Percentiles rank a stretch among this genome's conserved stretches.
phyloP scores from a whole-genome alignment of 2,329 filamentous ascomycete species.

The Phyllosticta citribraziliensis region DNA sequence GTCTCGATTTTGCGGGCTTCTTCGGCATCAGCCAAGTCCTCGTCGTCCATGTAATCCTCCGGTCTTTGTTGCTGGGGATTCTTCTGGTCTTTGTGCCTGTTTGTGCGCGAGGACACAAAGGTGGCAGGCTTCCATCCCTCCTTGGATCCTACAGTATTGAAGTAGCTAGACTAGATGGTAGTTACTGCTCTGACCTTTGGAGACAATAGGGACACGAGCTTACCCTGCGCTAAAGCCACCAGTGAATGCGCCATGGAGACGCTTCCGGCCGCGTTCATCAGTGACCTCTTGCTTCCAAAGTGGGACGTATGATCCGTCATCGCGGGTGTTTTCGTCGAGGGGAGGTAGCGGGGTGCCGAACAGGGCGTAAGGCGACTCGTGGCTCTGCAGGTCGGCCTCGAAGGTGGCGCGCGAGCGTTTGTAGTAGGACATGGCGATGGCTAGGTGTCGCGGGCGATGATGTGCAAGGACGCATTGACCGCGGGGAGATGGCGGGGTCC shows the following conservation, averaged over 20 bases:
- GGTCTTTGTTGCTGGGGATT: slow-evolving; percentile 50
- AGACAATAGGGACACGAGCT: slow-evolving; percentile 23
- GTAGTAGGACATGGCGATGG: slow-evolving; percentile 22
- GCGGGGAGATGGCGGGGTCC: neutral
- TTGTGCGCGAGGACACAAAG: slow-evolving; percentile 81
- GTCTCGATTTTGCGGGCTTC: slow-evolving; percentile 69
- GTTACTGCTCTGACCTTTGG: neutral
- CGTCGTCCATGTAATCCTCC: slow-evolving; percentile 97
- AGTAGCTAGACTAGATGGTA: slow-evolving; percentile 46
- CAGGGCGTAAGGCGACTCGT: slow-evolving; percentile 62
- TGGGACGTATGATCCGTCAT: slow-evolving; percentile 86
- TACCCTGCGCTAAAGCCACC: slow-evolving; percentile 95
- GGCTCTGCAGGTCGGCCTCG: slow-evolving; percentile 60
- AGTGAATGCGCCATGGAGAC: slow-evolving; percentile 91
- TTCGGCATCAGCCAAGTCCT: slow-evolving; percentile 79
- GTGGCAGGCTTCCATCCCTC: slow-evolving; percentile 92
- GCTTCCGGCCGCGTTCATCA: slow-evolving; percentile 81
- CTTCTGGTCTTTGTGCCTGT: slow-evolving; percentile 60
- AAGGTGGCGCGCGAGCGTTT: slow-evolving; percentile 73
- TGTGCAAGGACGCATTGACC: neutral
- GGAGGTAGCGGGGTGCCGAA: slow-evolving; percentile 82
- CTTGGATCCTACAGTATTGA: slow-evolving; percentile 96
- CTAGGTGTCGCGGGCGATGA: neutral
- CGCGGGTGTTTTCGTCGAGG: slow-evolving; percentile 62
- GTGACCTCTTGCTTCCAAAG: slow-evolving; percentile 98